Conservation (phyloP, 164 flowering plant species). For the Vitis rupestris region DNA sequence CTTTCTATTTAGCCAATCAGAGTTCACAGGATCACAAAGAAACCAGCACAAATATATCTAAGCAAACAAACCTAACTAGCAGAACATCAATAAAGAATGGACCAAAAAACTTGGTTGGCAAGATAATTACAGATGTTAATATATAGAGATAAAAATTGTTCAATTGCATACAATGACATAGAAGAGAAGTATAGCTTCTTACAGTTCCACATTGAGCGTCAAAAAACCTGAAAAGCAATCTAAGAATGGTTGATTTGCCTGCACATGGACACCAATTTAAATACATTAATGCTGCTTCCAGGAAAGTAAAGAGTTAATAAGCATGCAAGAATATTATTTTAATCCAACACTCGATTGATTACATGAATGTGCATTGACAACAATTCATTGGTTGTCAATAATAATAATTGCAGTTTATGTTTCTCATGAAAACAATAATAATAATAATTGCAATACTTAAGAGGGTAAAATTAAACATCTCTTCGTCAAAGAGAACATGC, state of each 20-base stretch:
- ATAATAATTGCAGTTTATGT: too few relatives aligned
- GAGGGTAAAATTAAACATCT: too few relatives aligned
- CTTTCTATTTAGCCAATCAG: not conserved
- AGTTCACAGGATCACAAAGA: not conserved
- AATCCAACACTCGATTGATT: not conserved
- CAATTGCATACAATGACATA: slow-evolving; percentile 2
- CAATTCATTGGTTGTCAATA: not conserved
- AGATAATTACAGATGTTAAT: not conserved
- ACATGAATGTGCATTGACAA: not conserved
- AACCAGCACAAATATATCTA: not conserved
- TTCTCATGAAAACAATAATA: too few relatives aligned
- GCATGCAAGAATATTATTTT: not conserved
- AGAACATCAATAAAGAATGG: not conserved
- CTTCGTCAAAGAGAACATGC: too few relatives aligned
- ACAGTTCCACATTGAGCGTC: slow-evolving; percentile 75
- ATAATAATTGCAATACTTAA: too few relatives aligned
- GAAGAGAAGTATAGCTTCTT: slow-evolving; percentile 31
- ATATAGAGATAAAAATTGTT: not conserved
- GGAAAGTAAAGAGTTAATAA: not conserved
- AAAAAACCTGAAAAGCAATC: slow-evolving; percentile 92
- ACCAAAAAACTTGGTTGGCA: not conserved
- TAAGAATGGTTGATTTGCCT: slow-evolving; percentile 95
- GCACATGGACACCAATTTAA: slow-evolving; percentile 34
- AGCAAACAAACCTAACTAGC: not conserved
- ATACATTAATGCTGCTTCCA: slow-evolving; percentile 3